Conservation (phyloP, 164 flowering plant genomes). For the Brasenia schreberi region DNA sequence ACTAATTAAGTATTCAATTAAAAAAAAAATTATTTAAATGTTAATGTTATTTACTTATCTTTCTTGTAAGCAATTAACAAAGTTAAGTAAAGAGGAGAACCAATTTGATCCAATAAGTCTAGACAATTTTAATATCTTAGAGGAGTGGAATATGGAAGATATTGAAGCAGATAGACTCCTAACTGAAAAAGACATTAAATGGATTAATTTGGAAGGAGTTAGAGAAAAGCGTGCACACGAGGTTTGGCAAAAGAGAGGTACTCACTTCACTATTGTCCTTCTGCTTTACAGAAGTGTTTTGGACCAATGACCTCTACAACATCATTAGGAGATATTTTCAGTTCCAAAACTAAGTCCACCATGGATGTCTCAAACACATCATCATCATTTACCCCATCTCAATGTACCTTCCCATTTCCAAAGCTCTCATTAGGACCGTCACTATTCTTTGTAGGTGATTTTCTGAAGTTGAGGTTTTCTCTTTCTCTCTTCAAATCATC, state of each 20-base stretch:
- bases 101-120: no score
- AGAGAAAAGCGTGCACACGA: no score
- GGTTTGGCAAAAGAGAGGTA: constrained; percentile 4
- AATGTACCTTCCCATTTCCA: constrained; percentile 1
- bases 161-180: no score
- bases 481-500: constrained; percentile 11
- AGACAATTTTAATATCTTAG: no score
- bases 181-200: no score
- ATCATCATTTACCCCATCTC: constrained; percentile 24
- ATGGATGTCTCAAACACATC: constrained; percentile 43
- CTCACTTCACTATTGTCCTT: constrained; percentile 68
- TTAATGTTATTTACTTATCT: no score
- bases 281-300: constrained; percentile 78
- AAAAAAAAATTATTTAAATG: no score
- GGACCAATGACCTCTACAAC: constrained; percentile 59
- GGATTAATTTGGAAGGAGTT: no score
- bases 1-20: no score
- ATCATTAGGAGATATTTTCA: constrained; percentile 53
- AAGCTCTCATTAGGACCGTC: constrained; percentile 13
- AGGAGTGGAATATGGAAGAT: no score
- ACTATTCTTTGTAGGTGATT: constrained; percentile 10
- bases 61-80: no score
- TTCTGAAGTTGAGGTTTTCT: constrained; percentile 9
- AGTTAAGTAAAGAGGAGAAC: no score
- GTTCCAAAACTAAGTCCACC: constrained; percentile 31